A percentile compares a stretch with the other conserved stretches of the same genome.
Evolutionary conservation across 345 rosid genomes (phyloP).

Genomic region (Arabidopsis arenosa): DNA sequence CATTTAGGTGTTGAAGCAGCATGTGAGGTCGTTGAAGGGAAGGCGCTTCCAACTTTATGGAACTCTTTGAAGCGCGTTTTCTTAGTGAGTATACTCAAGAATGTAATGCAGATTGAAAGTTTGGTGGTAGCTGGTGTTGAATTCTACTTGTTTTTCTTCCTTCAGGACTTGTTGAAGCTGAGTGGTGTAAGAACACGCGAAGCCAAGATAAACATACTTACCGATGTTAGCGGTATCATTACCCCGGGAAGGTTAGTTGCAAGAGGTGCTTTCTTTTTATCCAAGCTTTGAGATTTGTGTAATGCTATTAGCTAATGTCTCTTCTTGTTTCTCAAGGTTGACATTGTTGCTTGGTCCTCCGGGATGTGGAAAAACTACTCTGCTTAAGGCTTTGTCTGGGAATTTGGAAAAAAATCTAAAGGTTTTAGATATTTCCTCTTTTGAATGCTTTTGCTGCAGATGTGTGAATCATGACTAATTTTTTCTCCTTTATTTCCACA

Average conservation of each 20-base stretch:
- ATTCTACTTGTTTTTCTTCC: not conserved
- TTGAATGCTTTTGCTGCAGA: not conserved
- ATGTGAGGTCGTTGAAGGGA: slow-evolving; percentile 71
- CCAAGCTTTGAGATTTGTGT: slow-evolving; percentile 9
- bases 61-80: slow-evolving; percentile 52
- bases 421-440: slow-evolving; percentile 44
- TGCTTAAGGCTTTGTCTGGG: slow-evolving; percentile 75
- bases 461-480: not conserved
- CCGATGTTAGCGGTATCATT: slow-evolving; percentile 58
- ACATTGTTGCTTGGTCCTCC: slow-evolving; percentile 83
- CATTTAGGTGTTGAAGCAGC: slow-evolving; percentile 65
- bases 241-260: slow-evolving; percentile 67
- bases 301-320: not conserved
- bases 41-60: slow-evolving; percentile 84
- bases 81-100: slow-evolving; percentile 53
- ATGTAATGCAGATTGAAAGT: not conserved
- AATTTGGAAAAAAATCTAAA: slow-evolving; percentile 54
- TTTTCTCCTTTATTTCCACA: slow-evolving; percentile 22
- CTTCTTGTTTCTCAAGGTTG: slow-evolving; percentile 49
- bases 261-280: not conserved
- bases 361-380: slow-evolving; percentile 77
- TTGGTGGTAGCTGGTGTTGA: not conserved
- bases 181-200: slow-evolving; percentile 48
- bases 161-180: slow-evolving; percentile 53
- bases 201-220: slow-evolving; percentile 63